Conservation (phyloP, 129 eudicot species). For the Calendula officinalis region DNA sequence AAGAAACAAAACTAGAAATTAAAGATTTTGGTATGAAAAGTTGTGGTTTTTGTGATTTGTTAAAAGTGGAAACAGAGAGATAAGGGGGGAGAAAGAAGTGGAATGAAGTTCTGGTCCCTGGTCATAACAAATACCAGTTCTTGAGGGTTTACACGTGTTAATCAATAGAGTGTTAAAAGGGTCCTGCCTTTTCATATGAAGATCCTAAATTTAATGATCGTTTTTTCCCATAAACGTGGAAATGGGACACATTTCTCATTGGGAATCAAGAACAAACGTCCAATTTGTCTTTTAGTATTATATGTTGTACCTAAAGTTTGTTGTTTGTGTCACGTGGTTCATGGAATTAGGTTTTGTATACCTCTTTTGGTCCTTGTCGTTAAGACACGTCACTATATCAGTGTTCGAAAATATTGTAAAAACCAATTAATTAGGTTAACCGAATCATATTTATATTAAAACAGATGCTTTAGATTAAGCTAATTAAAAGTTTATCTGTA, state of each 20-base stretch:
- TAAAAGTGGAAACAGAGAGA: constrained; percentile 6
- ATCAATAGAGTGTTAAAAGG: not conserved
- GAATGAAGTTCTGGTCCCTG: constrained; percentile 17
- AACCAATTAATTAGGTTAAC: too few species aligned
- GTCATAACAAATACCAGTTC: constrained; percentile 16
- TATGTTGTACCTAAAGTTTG: constrained; percentile 9
- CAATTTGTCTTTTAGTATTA: constrained; percentile 11
- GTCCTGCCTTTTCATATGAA: constrained; percentile 4
- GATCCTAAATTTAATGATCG: constrained; percentile 31
- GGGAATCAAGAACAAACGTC: constrained; percentile 15
- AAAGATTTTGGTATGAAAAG: constrained; percentile 7
- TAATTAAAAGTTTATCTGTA: too few species aligned
- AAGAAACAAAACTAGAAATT: not conserved
- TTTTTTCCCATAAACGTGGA: constrained; percentile 24
- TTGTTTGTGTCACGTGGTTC: not conserved
- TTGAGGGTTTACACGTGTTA: constrained; percentile 3
- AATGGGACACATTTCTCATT: constrained; percentile 12
- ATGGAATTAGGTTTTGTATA: not conserved
- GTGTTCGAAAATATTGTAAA: too few species aligned
- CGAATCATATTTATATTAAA: too few species aligned
- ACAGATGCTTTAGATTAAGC: too few species aligned
- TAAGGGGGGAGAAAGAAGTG: constrained; percentile 9
- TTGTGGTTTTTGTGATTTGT: not conserved
- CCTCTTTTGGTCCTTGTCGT: not conserved
- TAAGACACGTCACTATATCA: too few species aligned